Base-by-base conservation (phyloP, 768 basidiomycete genomes). In the Naganishia vishniacii region DNA sequence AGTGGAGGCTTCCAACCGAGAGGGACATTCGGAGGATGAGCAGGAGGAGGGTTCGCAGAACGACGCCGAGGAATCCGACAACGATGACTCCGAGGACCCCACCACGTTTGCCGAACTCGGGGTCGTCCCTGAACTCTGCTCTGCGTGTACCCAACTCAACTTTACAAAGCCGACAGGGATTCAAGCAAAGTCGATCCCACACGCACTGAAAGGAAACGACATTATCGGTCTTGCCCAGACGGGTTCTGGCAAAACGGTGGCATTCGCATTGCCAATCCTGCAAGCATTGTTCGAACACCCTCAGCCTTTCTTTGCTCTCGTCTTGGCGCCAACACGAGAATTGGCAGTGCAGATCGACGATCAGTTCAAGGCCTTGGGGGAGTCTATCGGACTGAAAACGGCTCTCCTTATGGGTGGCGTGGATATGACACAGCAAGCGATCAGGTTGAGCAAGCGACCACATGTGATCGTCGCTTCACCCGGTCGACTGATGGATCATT, bases 191-290 rank as follows among this genome's bases (percentile, higher is more conserved):
- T 82, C 83, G 37, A 83, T 99, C 49, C 95, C 95, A 0, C 84
- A 85, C 79, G 94, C 93, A 20, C 79, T 99, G 6, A 82, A 88
- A 75, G 93, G 92, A 0, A 85, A 87, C 72, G 95, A 99, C 79
- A 89, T 99, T 69, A 98, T 99, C 64, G 95, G 95, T 20, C 88
- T 99, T n/a, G 95, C 95, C 32, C 86, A 90, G 69, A 99, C 95
- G 11, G 95, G 95, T 31, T 91, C 89, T 13, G 95, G 94, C 69
- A 98, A 99, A 81, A 98, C 95, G 0, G 94, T 92, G 16, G 93
- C 95, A 23, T 98, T 98, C 78, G 91, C 90, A 26, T 80, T 98
- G 5, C 95, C 95, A 1, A 94, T 99, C 64, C 80, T 99, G 37
- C 95, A 99, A 78, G 90, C 90, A 69, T 79, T 98, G 77, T 98